These are phyloP conservation scores for Nicotiana tomentosiformis DNA, from an alignment of 257 asterid genomes.

Conservation along the genomic window DNA sequence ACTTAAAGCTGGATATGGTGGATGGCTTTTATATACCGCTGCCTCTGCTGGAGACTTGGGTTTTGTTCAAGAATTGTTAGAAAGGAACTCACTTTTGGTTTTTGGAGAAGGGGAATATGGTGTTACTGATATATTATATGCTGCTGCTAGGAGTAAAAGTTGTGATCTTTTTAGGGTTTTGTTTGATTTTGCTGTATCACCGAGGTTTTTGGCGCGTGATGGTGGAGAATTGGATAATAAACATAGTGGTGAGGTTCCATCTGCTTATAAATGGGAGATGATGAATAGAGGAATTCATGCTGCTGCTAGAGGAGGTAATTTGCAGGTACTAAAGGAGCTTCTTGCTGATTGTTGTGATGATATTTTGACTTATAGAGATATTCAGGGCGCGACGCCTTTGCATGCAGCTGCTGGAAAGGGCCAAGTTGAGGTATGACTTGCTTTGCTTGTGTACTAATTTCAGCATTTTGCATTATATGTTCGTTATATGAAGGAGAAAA, in stretches of 20 bases:
- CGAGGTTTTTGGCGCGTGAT: conserved; percentile 39
- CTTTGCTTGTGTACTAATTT: not conserved
- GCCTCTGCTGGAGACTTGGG: conserved; percentile 84
- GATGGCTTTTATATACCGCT: conserved; percentile 93
- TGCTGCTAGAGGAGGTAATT: conserved; percentile 95
- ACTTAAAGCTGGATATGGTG: conserved; percentile 75
- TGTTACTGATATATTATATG: conserved; percentile 76
- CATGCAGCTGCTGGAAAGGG: conserved; percentile 95
- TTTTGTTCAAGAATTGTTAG: conserved; percentile 63
- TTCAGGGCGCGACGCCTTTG: conserved; percentile 63
- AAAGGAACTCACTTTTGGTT: conserved; percentile 72
- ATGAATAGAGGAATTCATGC: conserved; percentile 84
- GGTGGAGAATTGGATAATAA: conserved; percentile 40
- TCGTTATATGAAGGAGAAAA: not conserved
- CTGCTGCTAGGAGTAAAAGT: conserved; percentile 79
- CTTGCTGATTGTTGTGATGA: conserved; percentile 55
- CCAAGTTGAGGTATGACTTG: conserved; percentile 59
- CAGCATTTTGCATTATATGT: not conserved
- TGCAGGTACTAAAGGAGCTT: conserved; percentile 59
- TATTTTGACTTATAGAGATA: conserved; percentile 58
- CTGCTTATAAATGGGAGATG: conserved; percentile 76
- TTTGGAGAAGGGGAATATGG: conserved; percentile 95
- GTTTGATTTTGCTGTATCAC: conserved; percentile 58
- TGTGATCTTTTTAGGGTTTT: conserved; percentile 54
- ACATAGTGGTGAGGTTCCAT: conserved; percentile 50